Evolutionary conservation across 192 early-diverging fungal species (phyloP).

Genomic region (Gamsiella multidivaricata): DNA sequence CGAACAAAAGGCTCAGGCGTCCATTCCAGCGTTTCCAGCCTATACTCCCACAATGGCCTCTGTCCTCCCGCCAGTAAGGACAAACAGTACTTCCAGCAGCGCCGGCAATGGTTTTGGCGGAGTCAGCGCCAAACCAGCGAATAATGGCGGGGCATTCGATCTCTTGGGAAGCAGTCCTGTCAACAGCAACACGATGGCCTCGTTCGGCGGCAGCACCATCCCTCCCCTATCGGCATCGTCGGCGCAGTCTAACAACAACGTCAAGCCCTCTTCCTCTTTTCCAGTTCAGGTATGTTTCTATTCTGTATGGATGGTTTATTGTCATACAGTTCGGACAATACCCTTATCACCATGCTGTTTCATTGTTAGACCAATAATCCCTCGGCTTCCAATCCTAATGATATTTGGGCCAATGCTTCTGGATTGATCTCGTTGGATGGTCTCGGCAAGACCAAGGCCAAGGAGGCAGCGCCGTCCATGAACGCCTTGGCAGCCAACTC

Average conservation of each 20-base stretch:
- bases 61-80: slow-evolving; percentile 18
- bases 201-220: slow-evolving; percentile 28
- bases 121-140: slow-evolving; percentile 13
- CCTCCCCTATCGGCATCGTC: slow-evolving; percentile 24
- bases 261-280: slow-evolving; percentile 23
- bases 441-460: slow-evolving; percentile 67
- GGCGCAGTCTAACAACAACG: neutral
- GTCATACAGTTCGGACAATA: neutral
- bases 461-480: slow-evolving; percentile 67
- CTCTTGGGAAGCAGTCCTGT: slow-evolving; percentile 37
- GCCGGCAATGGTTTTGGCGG: slow-evolving; percentile 16
- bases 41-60: slow-evolving; percentile 42
- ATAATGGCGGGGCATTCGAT: slow-evolving; percentile 14
- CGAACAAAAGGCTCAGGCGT: slow-evolving; percentile 24
- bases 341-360: neutral
- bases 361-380: slow-evolving; percentile 5
- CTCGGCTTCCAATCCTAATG: slow-evolving; percentile 55
- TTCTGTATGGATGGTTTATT: neutral
- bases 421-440: slow-evolving; percentile 78
- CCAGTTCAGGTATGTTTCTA: slow-evolving; percentile 10
- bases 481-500: slow-evolving; percentile 60
- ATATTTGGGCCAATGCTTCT: slow-evolving; percentile 79
- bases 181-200: slow-evolving; percentile 18
- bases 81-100: slow-evolving; percentile 33
- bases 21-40: slow-evolving; percentile 28